These are phyloP conservation scores for Kodamaea laetipori DNA, from an alignment of 805 yeast species.

Conservation along the genomic window DNA sequence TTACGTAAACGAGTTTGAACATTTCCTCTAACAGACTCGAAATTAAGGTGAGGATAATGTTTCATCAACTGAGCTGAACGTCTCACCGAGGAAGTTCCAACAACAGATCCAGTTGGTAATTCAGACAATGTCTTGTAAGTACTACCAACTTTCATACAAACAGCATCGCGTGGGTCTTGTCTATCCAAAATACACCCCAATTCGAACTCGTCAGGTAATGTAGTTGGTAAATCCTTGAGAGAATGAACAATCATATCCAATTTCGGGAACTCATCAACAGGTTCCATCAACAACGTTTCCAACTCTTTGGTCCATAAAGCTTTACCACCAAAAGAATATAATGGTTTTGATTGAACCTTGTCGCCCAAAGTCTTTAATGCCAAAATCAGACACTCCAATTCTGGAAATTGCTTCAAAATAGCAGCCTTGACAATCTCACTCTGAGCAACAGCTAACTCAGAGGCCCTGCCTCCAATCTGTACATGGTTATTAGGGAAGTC, in stretches of 20 bases:
- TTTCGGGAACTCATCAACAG: slow-evolving; percentile 62
- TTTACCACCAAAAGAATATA: slow-evolving; percentile 95
- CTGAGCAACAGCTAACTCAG: slow-evolving; percentile 85
- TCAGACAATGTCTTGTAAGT: slow-evolving; percentile 66
- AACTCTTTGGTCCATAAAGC: slow-evolving; percentile 95
- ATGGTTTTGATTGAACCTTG: slow-evolving; percentile 78
- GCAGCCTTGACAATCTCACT: slow-evolving; percentile 67
- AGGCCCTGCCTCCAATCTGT: slow-evolving; percentile 85
- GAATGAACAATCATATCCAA: slow-evolving; percentile 92
- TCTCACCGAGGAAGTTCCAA: slow-evolving; percentile 93
- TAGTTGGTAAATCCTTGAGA: slow-evolving; percentile 89
- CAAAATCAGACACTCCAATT: slow-evolving; percentile 68
- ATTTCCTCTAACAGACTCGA: slow-evolving; percentile 83
- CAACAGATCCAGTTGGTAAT: slow-evolving; percentile 80
- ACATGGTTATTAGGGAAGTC: slow-evolving; percentile 32
- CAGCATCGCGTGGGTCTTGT: slow-evolving; percentile 92
- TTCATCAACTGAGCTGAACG: slow-evolving; percentile 88
- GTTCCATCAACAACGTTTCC: slow-evolving; percentile 70
- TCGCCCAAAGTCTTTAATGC: slow-evolving; percentile 90
- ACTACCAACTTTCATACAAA: slow-evolving; percentile 70
- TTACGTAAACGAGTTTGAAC: slow-evolving; percentile 77
- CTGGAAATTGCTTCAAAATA: slow-evolving; percentile 63
- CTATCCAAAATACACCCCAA: slow-evolving; percentile 84
- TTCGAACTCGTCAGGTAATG: slow-evolving; percentile 85
- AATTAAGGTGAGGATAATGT: slow-evolving; percentile 71